These are phyloP conservation scores for Breynia disticha DNA, from an alignment of 441 rosid species.

Conservation along the genomic window DNA sequence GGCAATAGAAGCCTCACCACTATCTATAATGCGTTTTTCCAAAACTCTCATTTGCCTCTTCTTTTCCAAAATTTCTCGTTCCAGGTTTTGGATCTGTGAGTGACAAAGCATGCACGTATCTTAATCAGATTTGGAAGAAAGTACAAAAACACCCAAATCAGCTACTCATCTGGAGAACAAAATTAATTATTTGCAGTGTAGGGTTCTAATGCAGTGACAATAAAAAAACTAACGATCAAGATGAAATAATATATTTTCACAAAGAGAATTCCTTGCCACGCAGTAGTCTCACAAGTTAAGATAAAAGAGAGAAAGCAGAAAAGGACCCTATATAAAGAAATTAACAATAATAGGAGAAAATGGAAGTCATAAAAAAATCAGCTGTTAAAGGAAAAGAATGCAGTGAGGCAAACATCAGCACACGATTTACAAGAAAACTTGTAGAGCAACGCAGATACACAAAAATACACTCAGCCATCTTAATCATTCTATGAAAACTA, in stretches of 20 bases:
- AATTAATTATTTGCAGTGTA: too few relatives aligned
- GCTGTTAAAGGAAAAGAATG: not conserved
- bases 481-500: not conserved
- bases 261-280: not conserved
- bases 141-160: not conserved
- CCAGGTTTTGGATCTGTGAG: conserved; percentile 73
- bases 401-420: not conserved
- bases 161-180: not conserved
- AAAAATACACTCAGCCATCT: not conserved
- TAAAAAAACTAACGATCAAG: not conserved
- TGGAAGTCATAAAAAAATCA: not conserved
- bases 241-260: not conserved
- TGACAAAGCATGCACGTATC: conserved; percentile 14
- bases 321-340: not conserved
- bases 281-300: not conserved
- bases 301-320: not conserved
- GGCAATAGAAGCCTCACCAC: conserved; percentile 86
- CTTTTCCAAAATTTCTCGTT: conserved; percentile 85
- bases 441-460: not conserved
- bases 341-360: not conserved
- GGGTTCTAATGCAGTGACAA: too few relatives aligned
- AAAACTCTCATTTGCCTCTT: conserved; percentile 72
- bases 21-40: conserved; percentile 82
- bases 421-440: not conserved
- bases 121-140: conserved; percentile 4